Evolutionary conservation across 352 stramenopile genomes (phyloP), one percentile per base, ranked within the genome.

Genomic region (Phytophthora colocasiae): DNA sequence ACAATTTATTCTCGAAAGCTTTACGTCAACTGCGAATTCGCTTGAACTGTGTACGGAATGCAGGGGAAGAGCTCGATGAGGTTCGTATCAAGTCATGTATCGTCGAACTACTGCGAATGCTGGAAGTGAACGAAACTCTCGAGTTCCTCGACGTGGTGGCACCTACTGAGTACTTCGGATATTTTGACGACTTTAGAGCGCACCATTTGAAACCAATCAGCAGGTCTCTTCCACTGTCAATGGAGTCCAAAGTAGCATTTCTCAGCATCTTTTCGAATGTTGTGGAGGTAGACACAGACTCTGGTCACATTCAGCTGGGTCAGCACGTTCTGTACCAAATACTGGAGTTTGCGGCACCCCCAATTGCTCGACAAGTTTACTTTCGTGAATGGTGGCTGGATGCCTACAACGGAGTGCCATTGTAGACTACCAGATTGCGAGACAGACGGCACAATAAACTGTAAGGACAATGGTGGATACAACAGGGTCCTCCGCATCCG

Each of bases 101-200:
- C 10, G 10, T 0, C 17, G 26, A n/a, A 22, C 15, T 69, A 46
- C 17, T 64, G 31, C n/a, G 43, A 9, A 47, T 69, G 46, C 14
- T 69, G 6, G 6, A 43, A 10, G 50, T 39, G 22, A 58, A 58
- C 29, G 14, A 44, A 24, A 55, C 6, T 9, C 47, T 66, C 6
- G 58, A 66, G 17, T 66, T 61, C 17, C 38, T 66, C 4, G 58
- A 66, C 5, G 11, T 66, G 10, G 11, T 57, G 3, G 29, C 27
- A 3, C 11, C 48, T 26, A 26, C 15, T 12, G 17, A 58, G 2
- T 45, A 55, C 24, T 27, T 11, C 1, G 2, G 1, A 14, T 45
- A 31, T 15, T 12, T 58, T 9, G 17, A 51, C 6, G 24, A 40
- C 9, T 43, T 69, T 27, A 46, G 29, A 44, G 17, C 3, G 22